A percentile compares a stretch with the other conserved stretches of the same genome.
phyloP scores from a whole-genome alignment of 2,329 filamentous ascomycete species.

The Sclerotinia minor region DNA sequence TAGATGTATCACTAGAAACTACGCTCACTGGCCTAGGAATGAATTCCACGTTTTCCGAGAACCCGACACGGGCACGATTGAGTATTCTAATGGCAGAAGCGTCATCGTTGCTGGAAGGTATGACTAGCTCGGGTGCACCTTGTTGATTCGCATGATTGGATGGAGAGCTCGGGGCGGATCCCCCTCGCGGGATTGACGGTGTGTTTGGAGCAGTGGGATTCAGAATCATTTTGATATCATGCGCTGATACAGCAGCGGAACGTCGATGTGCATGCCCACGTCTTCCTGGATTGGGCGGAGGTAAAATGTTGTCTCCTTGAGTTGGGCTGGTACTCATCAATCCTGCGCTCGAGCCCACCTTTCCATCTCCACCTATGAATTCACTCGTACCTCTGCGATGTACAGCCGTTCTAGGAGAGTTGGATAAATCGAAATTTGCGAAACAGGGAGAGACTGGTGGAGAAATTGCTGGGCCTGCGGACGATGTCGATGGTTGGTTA shows the following conservation, averaged over 20 bases:
- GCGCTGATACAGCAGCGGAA: constrained; percentile 73
- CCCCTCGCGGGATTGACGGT: constrained; percentile 31
- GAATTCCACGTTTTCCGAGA: constrained; percentile 81
- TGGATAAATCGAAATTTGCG: constrained; percentile 22
- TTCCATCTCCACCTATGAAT: constrained; percentile 73
- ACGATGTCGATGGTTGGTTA: constrained; percentile 12
- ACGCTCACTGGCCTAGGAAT: constrained; percentile 81
- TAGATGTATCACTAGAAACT: constrained; percentile 81
- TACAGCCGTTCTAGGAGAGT: constrained; percentile 55
- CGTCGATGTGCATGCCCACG: constrained; percentile 78
- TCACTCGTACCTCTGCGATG: constrained; percentile 81
- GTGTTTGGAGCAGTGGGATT: constrained; percentile 43
- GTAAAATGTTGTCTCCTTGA: constrained; percentile 60
- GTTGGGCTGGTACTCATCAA: constrained; percentile 69
- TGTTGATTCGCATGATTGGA: constrained; percentile 37
- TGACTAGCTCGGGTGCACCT: background rate
- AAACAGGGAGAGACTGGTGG: constrained; percentile 53
- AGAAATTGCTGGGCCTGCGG: constrained; percentile 47
- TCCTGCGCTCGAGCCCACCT: constrained; percentile 44
- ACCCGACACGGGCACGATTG: constrained; percentile 70
- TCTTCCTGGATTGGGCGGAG: constrained; percentile 52
- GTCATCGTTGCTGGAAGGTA: constrained; percentile 14
- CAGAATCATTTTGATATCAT: constrained; percentile 73
- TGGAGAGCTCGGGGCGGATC: constrained; percentile 47
- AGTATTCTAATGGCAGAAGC: constrained; percentile 29